Evolutionary conservation across 495 filamentous ascomycete genomes (phyloP).

Genomic region (Copromyces sp.): DNA sequence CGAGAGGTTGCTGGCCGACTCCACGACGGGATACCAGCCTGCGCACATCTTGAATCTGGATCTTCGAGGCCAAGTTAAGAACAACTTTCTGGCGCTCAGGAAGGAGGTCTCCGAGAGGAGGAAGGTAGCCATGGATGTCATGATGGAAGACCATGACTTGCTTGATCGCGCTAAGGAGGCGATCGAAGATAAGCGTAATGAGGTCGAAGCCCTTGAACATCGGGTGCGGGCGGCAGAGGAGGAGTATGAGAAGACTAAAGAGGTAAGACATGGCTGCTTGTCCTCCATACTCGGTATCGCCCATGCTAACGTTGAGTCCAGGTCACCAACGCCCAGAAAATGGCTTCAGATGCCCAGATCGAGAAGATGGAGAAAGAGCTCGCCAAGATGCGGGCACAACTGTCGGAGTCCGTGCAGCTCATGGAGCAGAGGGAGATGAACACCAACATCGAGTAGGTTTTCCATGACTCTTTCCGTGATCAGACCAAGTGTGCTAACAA

Average conservation of each 20-base stretch:
- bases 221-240: conserved; percentile 74
- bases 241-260: conserved; percentile 88
- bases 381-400: conserved; percentile 74
- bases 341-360: conserved; percentile 81
- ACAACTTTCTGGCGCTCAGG: conserved; percentile 61
- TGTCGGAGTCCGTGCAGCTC: conserved; percentile 81
- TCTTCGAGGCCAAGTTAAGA: conserved; percentile 69
- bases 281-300: not conserved
- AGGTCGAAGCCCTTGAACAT: conserved; percentile 88
- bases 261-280: conserved; percentile 32
- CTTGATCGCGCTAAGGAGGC: conserved; percentile 89
- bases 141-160: conserved; percentile 83
- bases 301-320: conserved; percentile 12
- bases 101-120: conserved; percentile 85
- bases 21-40: conserved; percentile 78
- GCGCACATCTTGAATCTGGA: conserved; percentile 80
- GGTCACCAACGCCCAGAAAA: conserved; percentile 74
- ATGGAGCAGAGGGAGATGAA: conserved; percentile 96
- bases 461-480: not conserved
- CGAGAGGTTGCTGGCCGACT: conserved; percentile 65
- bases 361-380: conserved; percentile 98
- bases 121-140: conserved; percentile 68
- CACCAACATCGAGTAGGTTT: conserved; percentile 78
- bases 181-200: conserved; percentile 83
- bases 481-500: conserved; percentile 13